Conservation (phyloP, 2,329 filamentous ascomycete species). For the Colletotrichum theobromicola region DNA sequence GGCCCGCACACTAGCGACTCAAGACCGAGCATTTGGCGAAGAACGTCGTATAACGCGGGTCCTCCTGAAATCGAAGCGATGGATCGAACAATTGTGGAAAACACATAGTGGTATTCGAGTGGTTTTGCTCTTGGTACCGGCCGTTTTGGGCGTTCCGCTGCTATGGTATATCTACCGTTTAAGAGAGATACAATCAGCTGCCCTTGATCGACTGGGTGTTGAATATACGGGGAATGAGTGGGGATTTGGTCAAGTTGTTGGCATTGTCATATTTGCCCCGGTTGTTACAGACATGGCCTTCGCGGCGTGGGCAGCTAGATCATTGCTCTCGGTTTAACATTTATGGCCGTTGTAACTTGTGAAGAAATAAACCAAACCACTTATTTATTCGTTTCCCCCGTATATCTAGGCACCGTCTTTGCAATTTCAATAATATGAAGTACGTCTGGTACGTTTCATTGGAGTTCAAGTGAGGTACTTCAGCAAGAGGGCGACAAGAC, state of each 20-base stretch:
- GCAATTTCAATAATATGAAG: too few species aligned
- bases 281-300: conserved; percentile 7
- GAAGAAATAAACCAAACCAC: too few species aligned
- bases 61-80: not conserved
- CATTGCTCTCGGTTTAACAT: too few species aligned
- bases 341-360: too few species aligned
- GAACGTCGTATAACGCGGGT: not conserved
- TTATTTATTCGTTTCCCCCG: too few species aligned
- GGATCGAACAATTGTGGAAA: not conserved
- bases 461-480: too few species aligned
- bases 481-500: too few species aligned
- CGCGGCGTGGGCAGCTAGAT: not conserved
- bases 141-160: not conserved
- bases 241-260: conserved; percentile 29
- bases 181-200: not conserved
- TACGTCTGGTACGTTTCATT: too few species aligned
- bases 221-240: conserved; percentile 12
- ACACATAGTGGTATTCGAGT: not conserved
- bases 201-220: not conserved
- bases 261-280: conserved; percentile 26
- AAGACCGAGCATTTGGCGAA: not conserved
- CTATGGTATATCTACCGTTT: not conserved
- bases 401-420: too few species aligned
- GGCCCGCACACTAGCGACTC: not conserved
- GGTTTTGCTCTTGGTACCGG: not conserved